Evolutionary conservation across 2,329 filamentous ascomycete genomes (phyloP).

Genomic region (Ceratocystiopsis brevicomis): DNA sequence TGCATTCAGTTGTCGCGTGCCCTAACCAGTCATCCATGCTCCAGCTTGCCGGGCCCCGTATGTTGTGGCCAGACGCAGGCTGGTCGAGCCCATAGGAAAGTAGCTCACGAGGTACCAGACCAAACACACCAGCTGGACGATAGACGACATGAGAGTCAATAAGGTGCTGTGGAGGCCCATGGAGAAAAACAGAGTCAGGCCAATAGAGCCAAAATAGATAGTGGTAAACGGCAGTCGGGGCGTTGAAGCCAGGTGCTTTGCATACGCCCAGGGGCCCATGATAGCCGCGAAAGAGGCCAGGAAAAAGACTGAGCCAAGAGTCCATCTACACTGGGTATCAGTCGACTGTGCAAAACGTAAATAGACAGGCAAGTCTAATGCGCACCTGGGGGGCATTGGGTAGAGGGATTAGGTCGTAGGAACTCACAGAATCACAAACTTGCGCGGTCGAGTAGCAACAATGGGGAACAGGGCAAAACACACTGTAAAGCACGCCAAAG

Average conservation of each 20-base stretch:
- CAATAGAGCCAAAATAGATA: constrained; percentile 87
- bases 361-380: constrained; percentile 3
- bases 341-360: neutral
- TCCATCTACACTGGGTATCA: constrained; percentile 48
- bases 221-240: constrained; percentile 80
- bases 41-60: constrained; percentile 73
- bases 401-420: too few species aligned
- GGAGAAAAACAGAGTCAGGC: constrained; percentile 76
- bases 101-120: constrained; percentile 93
- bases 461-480: constrained; percentile 82
- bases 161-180: constrained; percentile 69
- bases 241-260: constrained; percentile 66
- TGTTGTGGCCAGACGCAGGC: constrained; percentile 66
- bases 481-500: constrained; percentile 79
- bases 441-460: constrained; percentile 62
- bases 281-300: constrained; percentile 81
- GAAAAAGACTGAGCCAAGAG: constrained; percentile 78
- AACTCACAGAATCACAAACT: constrained; percentile 95
- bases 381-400: too few species aligned
- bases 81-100: constrained; percentile 88
- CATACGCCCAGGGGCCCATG: constrained; percentile 76
- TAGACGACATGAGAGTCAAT: constrained; percentile 66
- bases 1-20: too few species aligned
- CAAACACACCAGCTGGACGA: constrained; percentile 67
- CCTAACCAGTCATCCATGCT: constrained; percentile 67